phyloP scores from a whole-genome alignment of 345 rosid species.

The Heritiera fomes region DNA sequence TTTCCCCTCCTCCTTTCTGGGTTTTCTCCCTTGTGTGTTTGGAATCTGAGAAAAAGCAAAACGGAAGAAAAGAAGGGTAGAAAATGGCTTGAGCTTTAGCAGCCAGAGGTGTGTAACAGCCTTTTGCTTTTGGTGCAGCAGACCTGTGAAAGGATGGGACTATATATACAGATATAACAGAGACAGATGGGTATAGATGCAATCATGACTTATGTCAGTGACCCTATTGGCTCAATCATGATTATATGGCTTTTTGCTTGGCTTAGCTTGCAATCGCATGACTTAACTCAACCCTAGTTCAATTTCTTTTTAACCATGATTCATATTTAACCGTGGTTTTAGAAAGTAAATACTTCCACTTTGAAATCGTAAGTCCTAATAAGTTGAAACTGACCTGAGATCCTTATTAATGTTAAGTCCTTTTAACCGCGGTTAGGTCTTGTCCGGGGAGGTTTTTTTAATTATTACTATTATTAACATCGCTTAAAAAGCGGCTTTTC shows the following conservation, averaged over 20 bases:
- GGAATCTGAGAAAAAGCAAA: slow-evolving; percentile 25
- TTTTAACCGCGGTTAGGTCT: slow-evolving; percentile 27
- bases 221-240: slow-evolving; percentile 54
- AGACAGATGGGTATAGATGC: slow-evolving; percentile 55
- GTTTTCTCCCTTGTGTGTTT: slow-evolving; percentile 21
- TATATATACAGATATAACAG: slow-evolving; percentile 28
- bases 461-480: background rate
- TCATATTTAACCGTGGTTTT: background rate
- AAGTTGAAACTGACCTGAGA: slow-evolving; percentile 9
- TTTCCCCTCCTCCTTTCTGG: slow-evolving; percentile 12
- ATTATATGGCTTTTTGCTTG: slow-evolving; percentile 18
- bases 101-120: slow-evolving; percentile 34
- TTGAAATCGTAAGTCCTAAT: no score
- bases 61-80: slow-evolving; percentile 28
- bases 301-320: background rate
- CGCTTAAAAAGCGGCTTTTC: slow-evolving; percentile 51
- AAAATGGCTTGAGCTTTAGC: slow-evolving; percentile 26
- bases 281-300: slow-evolving; percentile 18
- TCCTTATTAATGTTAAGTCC: background rate
- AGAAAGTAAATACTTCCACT: background rate
- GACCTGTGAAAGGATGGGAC: slow-evolving; percentile 53
- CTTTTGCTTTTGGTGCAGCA: slow-evolving; percentile 43
- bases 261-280: slow-evolving; percentile 12
- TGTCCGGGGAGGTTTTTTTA: background rate
- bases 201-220: slow-evolving; percentile 68